A percentile compares a stretch with the other conserved stretches of the same genome.
phyloP scores from a whole-genome alignment of 495 filamentous ascomycete genomes.

The Neurospora sp. region DNA sequence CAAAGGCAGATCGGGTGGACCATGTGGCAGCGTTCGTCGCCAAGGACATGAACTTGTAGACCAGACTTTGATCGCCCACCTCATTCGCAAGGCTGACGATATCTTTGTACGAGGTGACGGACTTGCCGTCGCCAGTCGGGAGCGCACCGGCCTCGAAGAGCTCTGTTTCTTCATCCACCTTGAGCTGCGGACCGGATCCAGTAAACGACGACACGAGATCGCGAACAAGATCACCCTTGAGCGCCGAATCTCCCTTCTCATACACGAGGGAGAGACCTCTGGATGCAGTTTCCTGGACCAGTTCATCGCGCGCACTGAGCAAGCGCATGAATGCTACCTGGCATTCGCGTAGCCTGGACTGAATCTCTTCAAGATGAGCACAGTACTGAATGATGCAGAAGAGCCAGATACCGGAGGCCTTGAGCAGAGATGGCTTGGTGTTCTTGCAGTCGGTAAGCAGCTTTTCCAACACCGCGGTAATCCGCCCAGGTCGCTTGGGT shows the following conservation, averaged over 20 bases:
- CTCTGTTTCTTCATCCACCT: conserved; percentile 78
- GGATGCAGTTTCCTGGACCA: conserved; percentile 91
- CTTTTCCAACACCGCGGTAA: conserved; percentile 52
- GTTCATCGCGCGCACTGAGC: conserved; percentile 79
- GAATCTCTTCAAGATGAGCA: conserved; percentile 60
- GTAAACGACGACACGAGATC: conserved; percentile 86
- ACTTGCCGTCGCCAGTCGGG: conserved; percentile 81
- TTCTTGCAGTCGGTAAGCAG: conserved; percentile 63
- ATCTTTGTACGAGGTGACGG: conserved; percentile 87
- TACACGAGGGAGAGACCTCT: conserved; percentile 84
- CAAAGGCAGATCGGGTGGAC: conserved; percentile 90
- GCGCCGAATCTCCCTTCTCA: conserved; percentile 70
- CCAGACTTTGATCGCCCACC: conserved; percentile 84
- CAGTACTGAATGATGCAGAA: conserved; percentile 89
- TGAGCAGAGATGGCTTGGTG: conserved; percentile 76
- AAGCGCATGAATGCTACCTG: conserved; percentile 81
- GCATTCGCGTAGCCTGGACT: conserved; percentile 61
- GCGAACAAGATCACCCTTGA: conserved; percentile 73
- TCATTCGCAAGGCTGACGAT: conserved; percentile 89
- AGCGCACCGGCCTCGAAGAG: conserved; percentile 90
- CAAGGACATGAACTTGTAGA: conserved; percentile 95
- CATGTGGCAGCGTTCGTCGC: conserved; percentile 91
- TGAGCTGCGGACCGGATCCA: conserved; percentile 58
- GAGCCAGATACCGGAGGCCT: conserved; percentile 87
- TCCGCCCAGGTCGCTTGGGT: conserved; percentile 32